Evolutionary conservation across 805 yeast species (phyloP), one percentile per base, ranked within the genome.

Genomic region (Candida ponderosae): DNA sequence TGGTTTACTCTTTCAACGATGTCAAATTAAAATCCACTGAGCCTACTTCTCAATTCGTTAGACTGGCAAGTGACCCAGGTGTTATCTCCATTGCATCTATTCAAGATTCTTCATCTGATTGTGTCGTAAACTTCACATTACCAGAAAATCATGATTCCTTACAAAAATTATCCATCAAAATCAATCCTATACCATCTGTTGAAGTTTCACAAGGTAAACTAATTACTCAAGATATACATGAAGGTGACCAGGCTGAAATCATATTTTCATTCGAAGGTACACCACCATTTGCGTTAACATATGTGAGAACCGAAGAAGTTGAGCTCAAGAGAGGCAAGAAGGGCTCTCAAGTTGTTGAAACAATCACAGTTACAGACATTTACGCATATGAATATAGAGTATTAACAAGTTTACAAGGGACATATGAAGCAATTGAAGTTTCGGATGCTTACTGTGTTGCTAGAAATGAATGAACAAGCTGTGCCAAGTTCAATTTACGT

Each of bases 181-280:
- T 78, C 17, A 82, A 76, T 45, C 73, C 69, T n/a, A 63, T 74
- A 28, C 85, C 85, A 20, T 80, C 95, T 0, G 96, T 90, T 14
- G 88, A 81, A 41, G 79, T 90, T 14, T 74, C 81, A 18, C 84
- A 81, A 49, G 95, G 96, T n/a, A 80, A 76, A 39, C 64, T 74
- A 15, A 62, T 79, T 8, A 74, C 80, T 39, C 89, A 80, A 51
- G 90, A 86, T 56, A 84, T 93, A 31, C 95, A 88, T 51, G 95
- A 87, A 54, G 98, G 97, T 33, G 98, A 93, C 46, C 85, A 83
- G 51, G 89, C 94, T 1, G 96, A 88, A 54, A 77, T 93, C 34
- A 72, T 72, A 2, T 90, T 93, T 61, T 72, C 76, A 17, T 84
- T 93, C 51, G 72, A 74, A 26, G 98, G 98, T 14, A 74, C 79